phyloP scores from a whole-genome alignment of 129 eudicot species.

The Flaveria brownii region DNA sequence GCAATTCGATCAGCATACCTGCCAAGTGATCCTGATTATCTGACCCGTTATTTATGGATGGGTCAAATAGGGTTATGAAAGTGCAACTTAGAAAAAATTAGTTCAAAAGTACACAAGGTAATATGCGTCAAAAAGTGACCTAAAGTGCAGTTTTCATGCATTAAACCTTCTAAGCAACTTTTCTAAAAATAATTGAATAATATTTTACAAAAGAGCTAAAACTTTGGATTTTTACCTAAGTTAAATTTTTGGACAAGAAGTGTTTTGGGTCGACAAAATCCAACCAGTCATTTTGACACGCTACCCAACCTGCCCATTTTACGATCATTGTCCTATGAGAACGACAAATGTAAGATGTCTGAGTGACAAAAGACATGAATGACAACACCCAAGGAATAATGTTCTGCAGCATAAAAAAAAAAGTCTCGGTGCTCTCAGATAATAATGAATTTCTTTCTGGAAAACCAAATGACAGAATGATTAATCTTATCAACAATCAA shows the following conservation, averaged over 20 bases:
- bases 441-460: neutral
- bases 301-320: constrained; percentile 1
- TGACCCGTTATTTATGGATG: neutral
- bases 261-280: constrained; percentile 1
- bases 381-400: neutral
- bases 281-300: neutral
- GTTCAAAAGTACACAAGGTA: neutral
- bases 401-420: constrained; percentile 1
- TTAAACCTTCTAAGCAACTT: neutral
- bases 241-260: neutral
- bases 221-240: neutral
- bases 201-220: neutral
- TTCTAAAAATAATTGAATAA: neutral
- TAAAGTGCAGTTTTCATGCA: neutral
- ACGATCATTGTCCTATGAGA: neutral
- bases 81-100: neutral
- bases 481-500: constrained; percentile 17
- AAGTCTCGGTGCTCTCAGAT: neutral
- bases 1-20: constrained; percentile 96
- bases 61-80: neutral
- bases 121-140: neutral
- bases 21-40: constrained; percentile 34
- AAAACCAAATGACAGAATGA: constrained; percentile 1
- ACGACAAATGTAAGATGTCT: neutral
- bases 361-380: neutral